A percentile compares a stretch with the other conserved stretches of the same genome.
Conservation (phyloP, 2,329 filamentous ascomycete species). For the Alternaria longipes region DNA sequence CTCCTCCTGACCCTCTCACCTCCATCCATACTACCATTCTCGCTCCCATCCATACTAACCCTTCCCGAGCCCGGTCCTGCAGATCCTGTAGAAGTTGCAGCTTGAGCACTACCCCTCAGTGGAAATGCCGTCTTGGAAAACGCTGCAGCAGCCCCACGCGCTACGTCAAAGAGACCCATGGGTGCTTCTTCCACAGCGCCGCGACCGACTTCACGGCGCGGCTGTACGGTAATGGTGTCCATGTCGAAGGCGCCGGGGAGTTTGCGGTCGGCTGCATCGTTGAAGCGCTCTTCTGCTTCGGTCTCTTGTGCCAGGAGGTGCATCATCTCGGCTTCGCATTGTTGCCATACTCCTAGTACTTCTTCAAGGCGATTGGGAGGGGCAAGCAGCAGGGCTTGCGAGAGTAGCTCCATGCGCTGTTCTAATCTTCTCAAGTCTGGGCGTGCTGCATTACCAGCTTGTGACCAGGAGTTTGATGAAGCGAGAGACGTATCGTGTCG, state of each 20-base stretch:
- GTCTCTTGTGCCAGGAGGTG: slow-evolving; percentile 72
- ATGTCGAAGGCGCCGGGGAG: slow-evolving; percentile 59
- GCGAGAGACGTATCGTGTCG: slow-evolving; percentile 65
- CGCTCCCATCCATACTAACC: slow-evolving; percentile 47
- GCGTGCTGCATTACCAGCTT: slow-evolving; percentile 58
- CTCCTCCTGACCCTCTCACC: slow-evolving; percentile 68
- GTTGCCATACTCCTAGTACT: slow-evolving; percentile 76
- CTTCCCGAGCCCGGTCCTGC: slow-evolving; percentile 22
- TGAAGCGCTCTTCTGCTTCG: slow-evolving; percentile 74
- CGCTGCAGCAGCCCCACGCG: slow-evolving; percentile 59
- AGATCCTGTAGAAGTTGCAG: slow-evolving; percentile 16
- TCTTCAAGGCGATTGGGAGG: slow-evolving; percentile 75
- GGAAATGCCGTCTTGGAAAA: slow-evolving; percentile 60
- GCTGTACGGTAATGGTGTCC: slow-evolving; percentile 47
- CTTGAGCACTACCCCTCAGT: slow-evolving; percentile 38
- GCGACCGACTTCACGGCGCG: slow-evolving; percentile 53
- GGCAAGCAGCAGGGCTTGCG: slow-evolving; percentile 77
- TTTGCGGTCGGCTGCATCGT: slow-evolving; percentile 69
- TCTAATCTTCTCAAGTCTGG: slow-evolving; percentile 73
- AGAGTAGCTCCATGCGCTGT: slow-evolving; percentile 81
- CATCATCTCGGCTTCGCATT: slow-evolving; percentile 80
- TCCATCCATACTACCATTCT: slow-evolving; percentile 46
- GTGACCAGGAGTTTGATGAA: slow-evolving; percentile 50
- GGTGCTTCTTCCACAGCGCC: slow-evolving; percentile 59
- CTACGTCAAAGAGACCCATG: slow-evolving; percentile 64